phyloP scores from a whole-genome alignment of 83 land plant genomes.

The Picea abies region DNA sequence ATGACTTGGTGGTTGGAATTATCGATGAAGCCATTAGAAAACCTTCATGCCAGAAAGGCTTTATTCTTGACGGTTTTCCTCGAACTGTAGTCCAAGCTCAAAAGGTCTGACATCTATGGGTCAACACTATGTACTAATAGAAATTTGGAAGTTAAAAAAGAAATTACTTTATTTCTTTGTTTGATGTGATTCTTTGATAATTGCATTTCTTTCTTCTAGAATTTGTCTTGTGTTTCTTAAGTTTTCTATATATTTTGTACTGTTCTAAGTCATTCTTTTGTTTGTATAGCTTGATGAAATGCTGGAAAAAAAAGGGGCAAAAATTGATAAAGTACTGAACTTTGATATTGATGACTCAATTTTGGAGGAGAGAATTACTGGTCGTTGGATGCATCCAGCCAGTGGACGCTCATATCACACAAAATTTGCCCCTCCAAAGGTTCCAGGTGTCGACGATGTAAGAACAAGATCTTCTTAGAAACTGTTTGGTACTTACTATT shows the following conservation, averaged over 20 bases:
- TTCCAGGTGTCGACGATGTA: conserved; percentile 88
- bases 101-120: conserved; percentile 50
- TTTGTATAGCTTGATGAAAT: conserved; percentile 78
- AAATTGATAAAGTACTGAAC: conserved; percentile 87
- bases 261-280: conserved; percentile 11
- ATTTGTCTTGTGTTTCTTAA: neutral
- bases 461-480: conserved; percentile 17
- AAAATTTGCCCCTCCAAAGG: conserved; percentile 95
- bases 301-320: conserved; percentile 71
- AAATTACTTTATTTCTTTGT: neutral
- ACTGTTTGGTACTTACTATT: conserved; percentile 13
- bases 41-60: conserved; percentile 94
- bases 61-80: conserved; percentile 96
- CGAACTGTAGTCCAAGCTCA: conserved; percentile 94
- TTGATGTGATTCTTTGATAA: neutral
- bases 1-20: conserved; percentile 96
- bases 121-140: neutral
- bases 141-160: neutral
- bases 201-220: neutral
- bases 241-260: neutral
- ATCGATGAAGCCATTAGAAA: conserved; percentile 92
- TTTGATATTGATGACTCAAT: conserved; percentile 85
- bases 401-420: conserved; percentile 92
- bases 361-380: conserved; percentile 94
- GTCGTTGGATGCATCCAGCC: conserved; percentile 91